Percentiles rank a stretch among this genome's conserved stretches.
phyloP scores from a whole-genome alignment of 2,329 filamentous ascomycete species.

The Scedosporium minutisporum region DNA sequence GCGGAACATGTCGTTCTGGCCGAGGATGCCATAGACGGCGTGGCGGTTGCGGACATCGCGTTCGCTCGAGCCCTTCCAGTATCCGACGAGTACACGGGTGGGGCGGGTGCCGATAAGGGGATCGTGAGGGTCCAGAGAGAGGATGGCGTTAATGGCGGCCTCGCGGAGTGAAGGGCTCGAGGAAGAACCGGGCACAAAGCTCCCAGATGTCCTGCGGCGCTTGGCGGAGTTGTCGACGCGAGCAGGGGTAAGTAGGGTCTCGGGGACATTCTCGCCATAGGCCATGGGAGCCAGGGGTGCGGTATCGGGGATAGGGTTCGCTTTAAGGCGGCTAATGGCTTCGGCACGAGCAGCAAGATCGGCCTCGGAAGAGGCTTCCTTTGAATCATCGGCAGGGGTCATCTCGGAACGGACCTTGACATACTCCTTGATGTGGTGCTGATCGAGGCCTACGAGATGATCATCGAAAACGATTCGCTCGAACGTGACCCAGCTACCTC shows the following conservation, averaged over 20 bases:
- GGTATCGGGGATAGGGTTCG: conserved; percentile 33
- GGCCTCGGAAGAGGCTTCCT: conserved; percentile 26
- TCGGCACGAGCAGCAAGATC: conserved; percentile 35
- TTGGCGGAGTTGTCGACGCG: conserved; percentile 31
- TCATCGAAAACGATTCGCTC: conserved; percentile 48
- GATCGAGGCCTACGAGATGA: conserved; percentile 45
- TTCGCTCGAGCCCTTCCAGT: conserved; percentile 47
- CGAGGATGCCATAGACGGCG: conserved; percentile 53
- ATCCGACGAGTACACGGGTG: conserved; percentile 48
- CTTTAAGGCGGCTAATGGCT: conserved; percentile 33
- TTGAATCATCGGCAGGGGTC: conserved; percentile 20
- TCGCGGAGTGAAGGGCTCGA: not conserved
- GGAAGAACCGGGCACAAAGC: conserved; percentile 20
- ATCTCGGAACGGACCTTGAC: conserved; percentile 42
- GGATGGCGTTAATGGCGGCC: conserved; percentile 1
- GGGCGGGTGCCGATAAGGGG: conserved; percentile 43
- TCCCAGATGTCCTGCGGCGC: conserved; percentile 34
- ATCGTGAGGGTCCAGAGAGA: conserved; percentile 19
- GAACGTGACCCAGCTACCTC: conserved; percentile 56
- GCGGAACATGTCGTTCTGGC: conserved; percentile 54
- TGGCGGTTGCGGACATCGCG: conserved; percentile 40
- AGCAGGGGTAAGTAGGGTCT: conserved; percentile 23
- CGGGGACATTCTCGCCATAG: conserved; percentile 40
- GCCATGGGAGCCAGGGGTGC: conserved; percentile 35
- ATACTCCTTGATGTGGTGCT: conserved; percentile 52